Conservation (phyloP, 2,329 filamentous ascomycete genomes). For the Dactylellina parvicollis region DNA sequence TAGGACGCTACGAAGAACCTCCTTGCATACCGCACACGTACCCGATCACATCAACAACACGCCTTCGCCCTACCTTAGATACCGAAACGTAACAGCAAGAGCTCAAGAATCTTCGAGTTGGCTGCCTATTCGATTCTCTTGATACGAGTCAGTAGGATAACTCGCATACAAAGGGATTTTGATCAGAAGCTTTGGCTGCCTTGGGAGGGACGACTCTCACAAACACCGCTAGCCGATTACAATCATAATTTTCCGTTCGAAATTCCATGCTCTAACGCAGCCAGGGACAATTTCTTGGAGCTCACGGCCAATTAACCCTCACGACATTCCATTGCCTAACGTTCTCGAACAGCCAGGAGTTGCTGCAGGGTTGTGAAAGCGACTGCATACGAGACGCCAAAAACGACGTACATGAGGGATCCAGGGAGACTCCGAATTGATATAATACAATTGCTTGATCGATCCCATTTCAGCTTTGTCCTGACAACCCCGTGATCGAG, state of each 20-base stretch:
- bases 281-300: conserved; percentile 47
- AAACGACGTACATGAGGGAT: conserved; percentile 42
- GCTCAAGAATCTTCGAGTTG: conserved; percentile 42
- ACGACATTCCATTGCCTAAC: conserved; percentile 53
- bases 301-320: conserved; percentile 42
- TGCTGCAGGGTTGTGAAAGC: conserved; percentile 51
- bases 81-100: conserved; percentile 51
- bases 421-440: conserved; percentile 37
- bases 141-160: conserved; percentile 36
- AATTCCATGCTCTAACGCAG: conserved; percentile 51
- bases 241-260: conserved; percentile 16
- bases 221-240: conserved; percentile 37
- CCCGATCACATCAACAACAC: conserved; percentile 9
- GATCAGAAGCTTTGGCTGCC: conserved; percentile 48
- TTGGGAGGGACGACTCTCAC: conserved; percentile 29
- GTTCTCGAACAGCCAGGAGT: conserved; percentile 54
- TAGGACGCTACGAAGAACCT: conserved; percentile 43
- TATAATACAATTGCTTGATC: conserved; percentile 12
- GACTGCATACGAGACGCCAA: conserved; percentile 41
- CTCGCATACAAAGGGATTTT: conserved; percentile 33
- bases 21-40: conserved; percentile 52
- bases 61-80: conserved; percentile 30
- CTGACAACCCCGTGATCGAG: conserved; percentile 44
- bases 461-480: conserved; percentile 30
- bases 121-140: conserved; percentile 51